Evolutionary conservation across 495 filamentous ascomycete species (phyloP), one percentile per base, ranked within the genome.

Genomic region (Evansstolkia leycettana): DNA sequence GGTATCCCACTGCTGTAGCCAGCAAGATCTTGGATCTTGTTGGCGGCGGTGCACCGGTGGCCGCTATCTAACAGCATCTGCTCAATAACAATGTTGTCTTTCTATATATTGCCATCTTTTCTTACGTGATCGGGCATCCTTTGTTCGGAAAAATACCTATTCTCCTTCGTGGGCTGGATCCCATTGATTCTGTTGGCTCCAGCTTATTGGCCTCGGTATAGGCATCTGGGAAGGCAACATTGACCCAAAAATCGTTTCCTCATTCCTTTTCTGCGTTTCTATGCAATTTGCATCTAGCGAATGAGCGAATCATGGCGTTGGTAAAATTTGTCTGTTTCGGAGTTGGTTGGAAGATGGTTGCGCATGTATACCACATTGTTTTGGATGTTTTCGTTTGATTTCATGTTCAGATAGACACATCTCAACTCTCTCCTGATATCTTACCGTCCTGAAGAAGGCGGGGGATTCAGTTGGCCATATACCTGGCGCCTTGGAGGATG

Each of bases 21-120:
- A 78, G 76, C 60, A 96, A 93, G 70, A 83, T 96, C 39, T 60
- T 85, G 15, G 90, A 95, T 53, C 65, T 98, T 31, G 77, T 98
- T 27, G 83, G 83, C 38, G 72, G 70, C 19, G 56, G 34, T 26
- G 45, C 42, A 35, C 46, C 50, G 23, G 46, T 36, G 16, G 51
- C 38, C 41, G 36, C 54, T 17, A 36, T 55, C 25, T 62, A 51
- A 52, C 25, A 28, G 19, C 4, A 11, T 9, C 13, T 38, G 36
- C 33, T 23, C 15, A 12, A 34, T n/a, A n/a, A n/a, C n/a, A 17
- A 38, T 17, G 28, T 34, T 23, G 20, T 20, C 33, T 46, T 44
- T 26, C 27, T 28, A 24, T 35, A 24, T 28, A 18, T 27, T 31
- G 15, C 30, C 23, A 29, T 15, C 28, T 12, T 29, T 29, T n/a